Conservation (phyloP, 176 grass and related monocot genomes). For the Aegilops umbellulata region DNA sequence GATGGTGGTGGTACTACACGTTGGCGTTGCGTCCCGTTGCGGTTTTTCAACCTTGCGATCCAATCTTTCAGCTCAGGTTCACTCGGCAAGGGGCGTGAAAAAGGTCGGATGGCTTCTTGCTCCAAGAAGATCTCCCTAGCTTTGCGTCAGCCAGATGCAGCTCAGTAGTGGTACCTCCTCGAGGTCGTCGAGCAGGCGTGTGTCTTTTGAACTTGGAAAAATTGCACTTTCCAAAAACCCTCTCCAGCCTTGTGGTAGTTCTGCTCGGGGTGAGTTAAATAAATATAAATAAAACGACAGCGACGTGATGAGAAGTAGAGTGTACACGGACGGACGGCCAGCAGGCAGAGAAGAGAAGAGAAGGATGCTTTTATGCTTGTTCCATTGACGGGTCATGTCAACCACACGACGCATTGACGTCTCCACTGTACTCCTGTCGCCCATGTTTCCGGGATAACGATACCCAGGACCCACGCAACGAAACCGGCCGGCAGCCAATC, state of each 20-base stretch:
- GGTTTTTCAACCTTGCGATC: neutral
- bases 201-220: too few relatives aligned
- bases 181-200: too few relatives aligned
- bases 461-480: neutral
- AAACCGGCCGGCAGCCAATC: neutral
- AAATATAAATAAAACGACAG: too few relatives aligned
- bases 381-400: slow-evolving; percentile 8
- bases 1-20: neutral
- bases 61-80: neutral
- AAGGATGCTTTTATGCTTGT: neutral
- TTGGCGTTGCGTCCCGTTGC: neutral
- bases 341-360: too few relatives aligned
- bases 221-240: too few relatives aligned
- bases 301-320: too few relatives aligned
- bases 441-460: slow-evolving; percentile 10
- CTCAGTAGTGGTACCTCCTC: neutral
- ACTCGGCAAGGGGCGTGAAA: neutral
- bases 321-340: too few relatives aligned
- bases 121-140: neutral
- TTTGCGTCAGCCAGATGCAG: neutral
- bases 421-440: slow-evolving; percentile 25
- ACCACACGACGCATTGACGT: neutral
- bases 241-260: too few relatives aligned
- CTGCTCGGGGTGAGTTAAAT: too few relatives aligned
- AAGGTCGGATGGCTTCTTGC: neutral